A percentile compares a stretch with the other conserved stretches of the same genome.
phyloP scores from a whole-genome alignment of 1,139 yeast species.

The Blastobotrys indianensis region DNA sequence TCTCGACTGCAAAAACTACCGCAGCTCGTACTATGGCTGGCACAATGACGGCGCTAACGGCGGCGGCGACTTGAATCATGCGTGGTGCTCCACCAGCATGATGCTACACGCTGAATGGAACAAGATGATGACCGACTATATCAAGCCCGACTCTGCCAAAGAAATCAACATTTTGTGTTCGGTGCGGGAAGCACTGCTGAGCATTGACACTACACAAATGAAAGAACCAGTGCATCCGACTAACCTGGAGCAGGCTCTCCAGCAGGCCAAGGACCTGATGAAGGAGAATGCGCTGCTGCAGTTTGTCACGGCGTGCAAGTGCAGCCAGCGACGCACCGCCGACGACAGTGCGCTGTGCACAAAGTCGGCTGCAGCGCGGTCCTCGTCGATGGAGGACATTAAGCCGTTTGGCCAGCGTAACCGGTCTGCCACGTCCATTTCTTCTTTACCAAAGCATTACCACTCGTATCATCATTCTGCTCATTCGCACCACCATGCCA shows the following conservation, averaged over 20 bases:
- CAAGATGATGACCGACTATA: conserved; percentile 28
- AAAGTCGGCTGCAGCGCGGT: neutral
- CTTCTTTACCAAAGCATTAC: neutral
- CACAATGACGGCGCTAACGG: neutral
- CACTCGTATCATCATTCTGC: too few species aligned
- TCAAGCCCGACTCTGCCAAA: conserved; percentile 27
- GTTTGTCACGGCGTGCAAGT: conserved; percentile 16
- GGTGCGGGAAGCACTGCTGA: conserved; percentile 23
- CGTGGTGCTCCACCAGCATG: conserved; percentile 10
- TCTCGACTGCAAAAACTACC: conserved; percentile 29
- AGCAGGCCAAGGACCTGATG: conserved; percentile 29
- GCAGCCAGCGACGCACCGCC: neutral
- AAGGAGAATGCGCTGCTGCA: conserved; percentile 29
- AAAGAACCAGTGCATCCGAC: conserved; percentile 24
- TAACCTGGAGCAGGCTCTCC: conserved; percentile 23
- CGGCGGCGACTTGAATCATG: conserved; percentile 4
- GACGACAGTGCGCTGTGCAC: neutral
- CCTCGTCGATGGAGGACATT: neutral
- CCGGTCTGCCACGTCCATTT: neutral
- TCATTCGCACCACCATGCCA: too few species aligned
- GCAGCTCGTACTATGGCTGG: conserved; percentile 18
- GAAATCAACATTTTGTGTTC: conserved; percentile 32
- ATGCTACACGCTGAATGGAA: conserved; percentile 24
- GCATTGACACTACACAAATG: conserved; percentile 1
- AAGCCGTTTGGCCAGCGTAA: neutral